phyloP scores from a whole-genome alignment of 2,329 filamentous ascomycete genomes.

The Diplodia sapinea region DNA sequence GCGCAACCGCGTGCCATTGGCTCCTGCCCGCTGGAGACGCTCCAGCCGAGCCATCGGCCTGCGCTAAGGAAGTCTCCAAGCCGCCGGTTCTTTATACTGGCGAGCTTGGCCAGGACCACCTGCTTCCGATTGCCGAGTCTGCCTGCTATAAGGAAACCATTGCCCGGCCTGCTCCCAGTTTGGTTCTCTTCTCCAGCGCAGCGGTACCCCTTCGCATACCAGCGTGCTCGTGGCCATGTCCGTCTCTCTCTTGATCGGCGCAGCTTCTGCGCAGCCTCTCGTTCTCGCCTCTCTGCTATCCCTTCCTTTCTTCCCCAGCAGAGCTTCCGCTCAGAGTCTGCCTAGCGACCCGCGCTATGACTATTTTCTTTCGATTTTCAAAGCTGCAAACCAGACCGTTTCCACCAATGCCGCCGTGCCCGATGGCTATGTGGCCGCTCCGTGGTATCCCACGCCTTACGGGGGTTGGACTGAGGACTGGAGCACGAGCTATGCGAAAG shows the following conservation, averaged over 20 bases:
- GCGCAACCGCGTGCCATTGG: background rate
- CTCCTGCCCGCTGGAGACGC: background rate
- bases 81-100: conserved; percentile 18
- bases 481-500: conserved; percentile 73
- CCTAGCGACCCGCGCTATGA: conserved; percentile 13
- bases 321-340: background rate
- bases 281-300: conserved; percentile 18
- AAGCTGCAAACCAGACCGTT: background rate
- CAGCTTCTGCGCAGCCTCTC: conserved; percentile 24
- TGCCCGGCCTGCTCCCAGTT: background rate
- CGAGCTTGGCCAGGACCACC: background rate
- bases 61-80: conserved; percentile 2
- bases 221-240: conserved; percentile 13
- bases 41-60: conserved; percentile 17
- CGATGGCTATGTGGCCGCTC: conserved; percentile 49
- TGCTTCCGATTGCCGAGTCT: background rate
- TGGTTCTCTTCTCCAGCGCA: background rate
- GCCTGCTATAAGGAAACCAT: conserved; percentile 16
- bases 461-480: conserved; percentile 74
- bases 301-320: conserved; percentile 5
- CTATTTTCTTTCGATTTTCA: background rate
- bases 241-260: conserved; percentile 15
- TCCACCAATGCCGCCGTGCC: conserved; percentile 37
- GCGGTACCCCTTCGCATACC: conserved; percentile 2
- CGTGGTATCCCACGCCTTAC: conserved; percentile 75